phyloP scores from a whole-genome alignment of 108 stramenopile genomes.

The Cyclotella kingstonii region DNA sequence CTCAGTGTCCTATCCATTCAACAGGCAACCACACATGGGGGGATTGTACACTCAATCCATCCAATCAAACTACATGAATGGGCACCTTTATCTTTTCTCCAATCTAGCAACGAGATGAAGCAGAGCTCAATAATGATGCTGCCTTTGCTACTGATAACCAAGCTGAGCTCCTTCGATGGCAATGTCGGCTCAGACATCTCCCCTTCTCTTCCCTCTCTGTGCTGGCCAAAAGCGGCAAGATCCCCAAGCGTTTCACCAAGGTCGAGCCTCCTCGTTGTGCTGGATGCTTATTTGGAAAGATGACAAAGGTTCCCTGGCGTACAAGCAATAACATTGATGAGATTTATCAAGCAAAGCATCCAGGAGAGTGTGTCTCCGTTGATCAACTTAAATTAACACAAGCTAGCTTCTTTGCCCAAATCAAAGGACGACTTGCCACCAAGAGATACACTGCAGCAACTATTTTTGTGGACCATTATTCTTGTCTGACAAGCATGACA shows the following conservation, averaged over 20 bases:
- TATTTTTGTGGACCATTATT: too few species aligned
- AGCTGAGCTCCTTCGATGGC: constrained; percentile 11
- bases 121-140: constrained; percentile 2
- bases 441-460: background rate
- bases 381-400: background rate
- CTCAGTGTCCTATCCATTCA: constrained; percentile 13
- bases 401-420: background rate
- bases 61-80: constrained; percentile 1
- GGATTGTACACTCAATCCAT: constrained; percentile 4
- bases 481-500: too few species aligned
- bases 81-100: constrained; percentile 14
- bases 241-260: constrained; percentile 4
- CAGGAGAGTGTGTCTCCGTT: background rate
- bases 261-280: constrained; percentile 15
- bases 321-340: background rate
- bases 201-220: background rate
- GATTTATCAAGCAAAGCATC: background rate
- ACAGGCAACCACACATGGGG: constrained; percentile 13
- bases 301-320: background rate
- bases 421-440: too few species aligned
- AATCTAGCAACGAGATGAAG: background rate
- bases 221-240: constrained; percentile 11
- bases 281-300: constrained; percentile 3
- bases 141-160: background rate
- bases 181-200: constrained; percentile 7